These are phyloP conservation scores for Phaeosphaeria sp. DNA, from an alignment of 2,329 filamentous ascomycete genomes.

Conservation along the genomic window DNA sequence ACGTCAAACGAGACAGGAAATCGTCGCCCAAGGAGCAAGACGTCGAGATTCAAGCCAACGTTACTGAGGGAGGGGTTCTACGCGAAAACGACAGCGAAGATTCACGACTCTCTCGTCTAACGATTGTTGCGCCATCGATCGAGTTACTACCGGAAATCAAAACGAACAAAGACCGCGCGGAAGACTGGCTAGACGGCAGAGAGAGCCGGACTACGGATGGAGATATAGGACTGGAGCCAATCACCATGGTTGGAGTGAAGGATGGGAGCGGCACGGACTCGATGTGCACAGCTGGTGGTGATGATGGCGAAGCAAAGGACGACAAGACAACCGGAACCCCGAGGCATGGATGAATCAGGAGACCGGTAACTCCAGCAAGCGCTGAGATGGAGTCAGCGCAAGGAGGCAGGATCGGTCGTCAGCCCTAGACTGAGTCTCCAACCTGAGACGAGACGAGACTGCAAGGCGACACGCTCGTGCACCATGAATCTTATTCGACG, in stretches of 20 bases:
- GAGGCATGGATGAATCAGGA: neutral
- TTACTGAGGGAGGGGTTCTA: constrained; percentile 2
- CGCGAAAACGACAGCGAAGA: constrained; percentile 10
- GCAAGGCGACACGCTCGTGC: neutral
- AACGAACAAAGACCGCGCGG: constrained; percentile 21
- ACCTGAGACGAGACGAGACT: neutral
- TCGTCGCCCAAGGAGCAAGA: neutral
- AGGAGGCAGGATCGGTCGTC: neutral
- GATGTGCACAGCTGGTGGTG: constrained; percentile 5
- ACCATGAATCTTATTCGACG: neutral
- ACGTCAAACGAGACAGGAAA: constrained; percentile 9
- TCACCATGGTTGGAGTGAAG: constrained; percentile 2
- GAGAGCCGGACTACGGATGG: constrained; percentile 5
- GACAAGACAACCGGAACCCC: neutral
- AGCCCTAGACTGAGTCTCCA: neutral
- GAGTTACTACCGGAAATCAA: constrained; percentile 17
- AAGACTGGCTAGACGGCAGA: constrained; percentile 25
- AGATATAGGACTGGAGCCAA: constrained; percentile 8
- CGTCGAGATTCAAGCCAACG: constrained; percentile 8
- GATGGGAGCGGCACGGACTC: constrained; percentile 8
- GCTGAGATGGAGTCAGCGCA: neutral
- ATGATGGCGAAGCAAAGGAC: neutral
- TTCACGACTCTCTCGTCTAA: constrained; percentile 11
- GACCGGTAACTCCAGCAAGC: neutral
- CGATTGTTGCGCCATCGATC: constrained; percentile 9